phyloP scores from a whole-genome alignment of 345 rosid species.

The Eucalyptus marginata region DNA sequence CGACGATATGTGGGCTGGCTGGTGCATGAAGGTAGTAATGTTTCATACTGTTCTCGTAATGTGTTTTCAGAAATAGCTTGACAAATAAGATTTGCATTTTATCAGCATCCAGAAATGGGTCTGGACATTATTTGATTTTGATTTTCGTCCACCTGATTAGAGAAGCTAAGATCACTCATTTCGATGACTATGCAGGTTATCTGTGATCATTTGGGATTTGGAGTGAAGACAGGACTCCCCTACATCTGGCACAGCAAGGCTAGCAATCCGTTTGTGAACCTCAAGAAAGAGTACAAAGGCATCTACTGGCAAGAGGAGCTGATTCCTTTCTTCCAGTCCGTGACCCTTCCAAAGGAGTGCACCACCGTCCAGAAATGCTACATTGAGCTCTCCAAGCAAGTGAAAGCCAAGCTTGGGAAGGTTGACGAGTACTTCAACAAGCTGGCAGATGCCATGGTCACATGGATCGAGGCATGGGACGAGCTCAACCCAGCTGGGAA shows the following conservation, averaged over 20 bases:
- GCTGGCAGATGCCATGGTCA: slow-evolving; percentile 37
- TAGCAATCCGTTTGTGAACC: slow-evolving; percentile 40
- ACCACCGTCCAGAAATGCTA: slow-evolving; percentile 37
- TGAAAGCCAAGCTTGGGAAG: slow-evolving; percentile 23
- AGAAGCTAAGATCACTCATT: background rate
- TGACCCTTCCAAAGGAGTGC: slow-evolving; percentile 30
- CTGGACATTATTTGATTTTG: background rate
- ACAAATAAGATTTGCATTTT: background rate
- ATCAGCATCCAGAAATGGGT: background rate
- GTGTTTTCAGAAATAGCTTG: background rate
- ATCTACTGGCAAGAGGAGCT: slow-evolving; percentile 45
- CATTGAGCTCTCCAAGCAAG: slow-evolving; percentile 30
- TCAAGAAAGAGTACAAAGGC: slow-evolving; percentile 36
- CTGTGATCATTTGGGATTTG: slow-evolving; percentile 31
- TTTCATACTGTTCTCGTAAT: background rate
- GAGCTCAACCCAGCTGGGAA: slow-evolving; percentile 16
- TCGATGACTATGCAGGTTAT: slow-evolving; percentile 10
- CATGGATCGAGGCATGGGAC: slow-evolving; percentile 41
- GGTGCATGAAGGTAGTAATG: slow-evolving; percentile 31
- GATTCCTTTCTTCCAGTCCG: slow-evolving; percentile 35
- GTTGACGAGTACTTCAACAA: slow-evolving; percentile 27
- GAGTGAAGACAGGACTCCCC: slow-evolving; percentile 38
- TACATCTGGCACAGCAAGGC: slow-evolving; percentile 44
- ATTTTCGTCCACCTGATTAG: background rate
- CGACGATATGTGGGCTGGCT: slow-evolving; percentile 47